A percentile compares a stretch with the other conserved stretches of the same genome.
phyloP scores from a whole-genome alignment of 2,329 filamentous ascomycete genomes.

The Neofusicoccum kwambonambiense region DNA sequence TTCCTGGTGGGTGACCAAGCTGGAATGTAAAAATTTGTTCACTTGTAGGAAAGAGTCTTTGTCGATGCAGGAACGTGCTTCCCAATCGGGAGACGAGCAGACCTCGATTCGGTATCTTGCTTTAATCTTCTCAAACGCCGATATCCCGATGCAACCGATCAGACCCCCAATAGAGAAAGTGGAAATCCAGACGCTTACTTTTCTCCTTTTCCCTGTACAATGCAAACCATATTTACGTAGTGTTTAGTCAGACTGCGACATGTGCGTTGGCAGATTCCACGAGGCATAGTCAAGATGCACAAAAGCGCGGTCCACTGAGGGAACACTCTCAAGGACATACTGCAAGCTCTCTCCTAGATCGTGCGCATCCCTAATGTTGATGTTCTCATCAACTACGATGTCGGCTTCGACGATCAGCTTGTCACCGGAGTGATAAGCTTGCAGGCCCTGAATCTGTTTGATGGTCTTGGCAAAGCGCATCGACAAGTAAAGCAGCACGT shows the following conservation, averaged over 20 bases:
- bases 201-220: not conserved
- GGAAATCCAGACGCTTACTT: not conserved
- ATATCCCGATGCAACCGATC: not conserved
- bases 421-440: conserved; percentile 82
- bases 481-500: conserved; percentile 82
- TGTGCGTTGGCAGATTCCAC: conserved; percentile 52
- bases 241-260: conserved; percentile 44
- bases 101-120: not conserved
- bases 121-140: not conserved
- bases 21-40: not conserved
- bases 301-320: conserved; percentile 63
- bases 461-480: conserved; percentile 93
- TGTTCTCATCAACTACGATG: conserved; percentile 76
- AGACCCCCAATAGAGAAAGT: not conserved
- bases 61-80: not conserved
- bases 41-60: not conserved
- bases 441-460: conserved; percentile 77
- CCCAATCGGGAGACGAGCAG: not conserved
- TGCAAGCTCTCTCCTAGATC: conserved; percentile 76
- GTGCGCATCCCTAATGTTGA: conserved; percentile 74
- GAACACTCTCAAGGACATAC: conserved; percentile 81
- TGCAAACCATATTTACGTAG: not conserved
- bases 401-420: conserved; percentile 83
- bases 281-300: conserved; percentile 53
- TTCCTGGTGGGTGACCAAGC: not conserved